A percentile compares a stretch with the other conserved stretches of the same genome.
Evolutionary conservation across 495 filamentous ascomycete genomes (phyloP).

Genomic region (Talaromyces liani): DNA sequence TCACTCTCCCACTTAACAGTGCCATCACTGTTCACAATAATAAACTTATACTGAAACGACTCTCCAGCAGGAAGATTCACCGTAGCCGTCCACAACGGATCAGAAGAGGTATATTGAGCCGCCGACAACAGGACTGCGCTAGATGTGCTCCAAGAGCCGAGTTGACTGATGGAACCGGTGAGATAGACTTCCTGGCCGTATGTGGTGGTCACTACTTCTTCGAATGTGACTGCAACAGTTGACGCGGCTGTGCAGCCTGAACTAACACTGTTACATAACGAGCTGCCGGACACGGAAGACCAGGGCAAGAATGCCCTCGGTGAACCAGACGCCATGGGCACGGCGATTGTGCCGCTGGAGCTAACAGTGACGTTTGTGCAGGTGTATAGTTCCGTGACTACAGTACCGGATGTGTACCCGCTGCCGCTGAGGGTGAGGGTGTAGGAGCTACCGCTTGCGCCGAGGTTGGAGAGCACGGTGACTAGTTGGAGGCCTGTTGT

Average conservation of each 20-base stretch:
- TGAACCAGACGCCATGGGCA: conserved; percentile 20
- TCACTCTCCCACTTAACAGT: conserved; percentile 52
- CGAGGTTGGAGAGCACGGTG: conserved; percentile 50
- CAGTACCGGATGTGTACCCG: conserved; percentile 18
- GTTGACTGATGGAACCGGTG: conserved; percentile 38
- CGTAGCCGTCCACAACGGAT: conserved; percentile 48
- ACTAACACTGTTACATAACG: conserved; percentile 8
- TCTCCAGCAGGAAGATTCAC: conserved; percentile 40
- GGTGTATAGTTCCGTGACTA: conserved; percentile 16
- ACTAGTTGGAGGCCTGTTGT: conserved; percentile 41
- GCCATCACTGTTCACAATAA: conserved; percentile 45
- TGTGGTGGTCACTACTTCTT: conserved; percentile 35
- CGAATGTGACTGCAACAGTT: conserved; percentile 46
- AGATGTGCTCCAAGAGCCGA: conserved; percentile 47
- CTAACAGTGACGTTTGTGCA: conserved; percentile 22
- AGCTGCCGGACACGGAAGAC: conserved; percentile 12
- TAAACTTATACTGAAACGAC: conserved; percentile 58
- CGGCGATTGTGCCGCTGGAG: conserved; percentile 18
- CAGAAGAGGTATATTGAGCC: conserved; percentile 36
- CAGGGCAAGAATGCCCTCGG: conserved; percentile 19
- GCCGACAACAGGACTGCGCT: conserved; percentile 44
- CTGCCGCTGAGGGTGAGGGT: conserved; percentile 35
- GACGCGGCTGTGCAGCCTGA: conserved; percentile 11
- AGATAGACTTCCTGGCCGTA: conserved; percentile 49
- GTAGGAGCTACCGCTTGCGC: conserved; percentile 32